Evolutionary conservation across 192 early-diverging fungal species (phyloP).

Genomic region (Gonapodya prolifera): DNA sequence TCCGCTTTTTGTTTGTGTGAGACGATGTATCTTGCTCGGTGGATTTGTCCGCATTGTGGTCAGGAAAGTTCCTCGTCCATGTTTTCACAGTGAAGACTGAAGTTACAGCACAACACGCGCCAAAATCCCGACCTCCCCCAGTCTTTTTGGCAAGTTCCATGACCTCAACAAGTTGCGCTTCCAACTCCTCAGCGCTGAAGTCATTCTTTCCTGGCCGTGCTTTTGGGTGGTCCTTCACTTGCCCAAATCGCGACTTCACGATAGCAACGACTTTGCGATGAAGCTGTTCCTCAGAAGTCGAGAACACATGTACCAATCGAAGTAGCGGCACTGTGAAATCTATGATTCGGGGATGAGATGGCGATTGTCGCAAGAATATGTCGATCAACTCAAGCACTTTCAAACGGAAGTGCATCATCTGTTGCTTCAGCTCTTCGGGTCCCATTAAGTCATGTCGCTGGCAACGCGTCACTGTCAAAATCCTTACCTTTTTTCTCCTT

Average conservation of each 20-base stretch:
- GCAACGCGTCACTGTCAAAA: neutral
- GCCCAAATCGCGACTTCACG: neutral
- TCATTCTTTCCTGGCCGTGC: neutral
- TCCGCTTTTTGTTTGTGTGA: neutral
- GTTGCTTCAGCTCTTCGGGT: conserved; percentile 52
- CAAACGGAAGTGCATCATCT: conserved; percentile 78
- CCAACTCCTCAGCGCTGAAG: neutral
- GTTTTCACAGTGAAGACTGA: neutral
- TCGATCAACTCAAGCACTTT: conserved; percentile 74
- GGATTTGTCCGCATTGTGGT: neutral
- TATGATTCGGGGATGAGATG: neutral
- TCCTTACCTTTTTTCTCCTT: conserved; percentile 51
- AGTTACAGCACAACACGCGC: neutral
- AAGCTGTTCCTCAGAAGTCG: neutral
- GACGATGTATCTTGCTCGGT: neutral
- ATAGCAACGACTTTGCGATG: neutral
- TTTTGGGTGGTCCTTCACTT: neutral
- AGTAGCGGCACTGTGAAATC: neutral
- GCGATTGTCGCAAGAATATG: conserved; percentile 40
- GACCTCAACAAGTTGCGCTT: neutral
- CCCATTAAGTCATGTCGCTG: conserved; percentile 1
- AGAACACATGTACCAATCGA: neutral
- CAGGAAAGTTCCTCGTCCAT: neutral
- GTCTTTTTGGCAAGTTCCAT: neutral
- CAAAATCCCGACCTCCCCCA: neutral